Percentiles rank a stretch among this genome's conserved stretches.
These are phyloP conservation scores for Umbilicus rupestris DNA, from an alignment of 164 flowering plant genomes.

Conservation along the genomic window DNA sequence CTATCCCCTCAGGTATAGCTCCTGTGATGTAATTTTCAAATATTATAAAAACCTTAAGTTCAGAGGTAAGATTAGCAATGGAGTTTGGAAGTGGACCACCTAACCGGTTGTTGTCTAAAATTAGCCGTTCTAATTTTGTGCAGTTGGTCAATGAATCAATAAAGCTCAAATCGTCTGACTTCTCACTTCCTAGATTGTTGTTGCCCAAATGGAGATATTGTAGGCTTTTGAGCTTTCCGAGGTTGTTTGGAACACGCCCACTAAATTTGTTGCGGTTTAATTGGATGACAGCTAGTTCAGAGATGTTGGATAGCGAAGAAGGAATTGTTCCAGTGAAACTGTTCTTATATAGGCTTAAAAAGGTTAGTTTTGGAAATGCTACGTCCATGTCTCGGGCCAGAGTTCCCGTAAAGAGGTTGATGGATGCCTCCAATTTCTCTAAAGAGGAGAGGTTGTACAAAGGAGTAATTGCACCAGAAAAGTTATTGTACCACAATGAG, in stretches of 20 bases:
- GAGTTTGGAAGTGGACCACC: slow-evolving; percentile 14
- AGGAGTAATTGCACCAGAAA: slow-evolving; percentile 15
- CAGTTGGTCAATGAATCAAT: slow-evolving; percentile 17
- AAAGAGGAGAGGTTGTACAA: slow-evolving; percentile 16
- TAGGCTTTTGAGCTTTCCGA: too few relatives aligned
- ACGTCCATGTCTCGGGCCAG: slow-evolving; percentile 11
- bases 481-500: neutral
- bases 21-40: slow-evolving; percentile 19
- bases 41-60: neutral
- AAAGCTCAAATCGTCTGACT: slow-evolving; percentile 20
- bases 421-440: neutral
- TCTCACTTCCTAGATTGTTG: slow-evolving; percentile 15
- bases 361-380: slow-evolving; percentile 17
- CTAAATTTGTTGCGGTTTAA: too few relatives aligned
- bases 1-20: slow-evolving; percentile 17
- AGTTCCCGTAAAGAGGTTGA: slow-evolving; percentile 9
- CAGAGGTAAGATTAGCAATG: slow-evolving; percentile 19
- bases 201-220: slow-evolving; percentile 14
- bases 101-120: slow-evolving; percentile 5
- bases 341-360: neutral
- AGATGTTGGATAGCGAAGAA: too few relatives aligned
- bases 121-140: slow-evolving; percentile 6
- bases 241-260: too few relatives aligned
- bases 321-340: slow-evolving; percentile 19
- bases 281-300: too few relatives aligned